A percentile compares a stretch with the other conserved stretches of the same genome.
phyloP scores from a whole-genome alignment of 768 basidiomycete species.

The Rhodosporidiobolus odoratus region DNA sequence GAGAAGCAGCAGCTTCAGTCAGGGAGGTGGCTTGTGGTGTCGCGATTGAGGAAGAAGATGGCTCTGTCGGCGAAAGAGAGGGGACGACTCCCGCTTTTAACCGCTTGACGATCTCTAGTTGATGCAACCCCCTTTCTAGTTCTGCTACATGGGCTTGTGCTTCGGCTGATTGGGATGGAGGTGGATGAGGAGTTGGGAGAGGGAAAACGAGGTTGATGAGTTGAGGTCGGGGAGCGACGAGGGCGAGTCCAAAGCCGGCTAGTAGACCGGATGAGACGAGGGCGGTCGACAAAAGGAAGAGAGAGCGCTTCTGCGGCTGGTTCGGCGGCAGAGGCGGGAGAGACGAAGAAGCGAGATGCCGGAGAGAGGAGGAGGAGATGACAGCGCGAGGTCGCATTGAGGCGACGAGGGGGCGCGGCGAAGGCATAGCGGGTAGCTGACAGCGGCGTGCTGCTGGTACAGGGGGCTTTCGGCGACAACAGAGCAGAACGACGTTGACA shows the following conservation, averaged over 20 bases:
- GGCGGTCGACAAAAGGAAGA: conserved; percentile 25
- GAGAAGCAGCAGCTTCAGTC: not conserved
- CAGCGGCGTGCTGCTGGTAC: too few species aligned
- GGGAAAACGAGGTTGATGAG: conserved; percentile 67
- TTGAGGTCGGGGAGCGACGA: conserved; percentile 53
- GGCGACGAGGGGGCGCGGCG: too few species aligned
- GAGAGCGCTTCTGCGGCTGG: conserved; percentile 5
- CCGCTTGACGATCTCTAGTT: conserved; percentile 57
- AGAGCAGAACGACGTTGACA: too few species aligned
- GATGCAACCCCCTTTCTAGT: conserved; percentile 66
- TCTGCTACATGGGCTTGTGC: conserved; percentile 57
- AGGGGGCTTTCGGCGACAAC: too few species aligned
- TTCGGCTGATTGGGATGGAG: conserved; percentile 56
- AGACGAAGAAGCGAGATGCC: not conserved
- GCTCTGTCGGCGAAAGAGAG: not conserved
- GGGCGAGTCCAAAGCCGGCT: conserved; percentile 21
- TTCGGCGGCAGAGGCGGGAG: not conserved
- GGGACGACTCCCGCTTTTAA: conserved; percentile 50
- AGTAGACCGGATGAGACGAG: conserved; percentile 26
- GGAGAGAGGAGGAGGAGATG: not conserved
- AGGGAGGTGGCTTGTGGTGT: not conserved
- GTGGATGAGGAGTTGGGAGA: conserved; percentile 67
- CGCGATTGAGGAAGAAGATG: not conserved
- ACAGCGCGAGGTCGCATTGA: not conserved
- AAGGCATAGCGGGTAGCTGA: too few species aligned